These are phyloP conservation scores for Seiridium cupressi DNA, from an alignment of 2,329 filamentous ascomycete genomes.

Conservation along the genomic window DNA sequence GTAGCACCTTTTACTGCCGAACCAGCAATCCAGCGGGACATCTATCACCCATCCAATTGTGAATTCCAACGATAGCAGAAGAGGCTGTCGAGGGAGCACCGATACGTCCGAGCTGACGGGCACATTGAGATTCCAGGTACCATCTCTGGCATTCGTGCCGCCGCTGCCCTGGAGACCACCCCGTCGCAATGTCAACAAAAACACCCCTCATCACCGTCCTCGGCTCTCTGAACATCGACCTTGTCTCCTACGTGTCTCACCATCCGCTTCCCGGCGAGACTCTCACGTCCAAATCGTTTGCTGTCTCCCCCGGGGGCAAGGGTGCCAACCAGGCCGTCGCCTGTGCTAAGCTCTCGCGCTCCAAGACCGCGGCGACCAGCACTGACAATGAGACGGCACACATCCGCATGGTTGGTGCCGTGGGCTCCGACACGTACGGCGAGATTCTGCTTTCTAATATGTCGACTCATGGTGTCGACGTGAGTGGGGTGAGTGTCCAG, in stretches of 20 bases:
- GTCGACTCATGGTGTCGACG: constrained; percentile 59
- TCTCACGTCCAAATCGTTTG: constrained; percentile 74
- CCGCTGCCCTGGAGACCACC: not conserved
- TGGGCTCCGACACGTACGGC: constrained; percentile 69
- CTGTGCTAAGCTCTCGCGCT: constrained; percentile 75
- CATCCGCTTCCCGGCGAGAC: constrained; percentile 86
- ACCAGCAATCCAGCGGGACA: not conserved
- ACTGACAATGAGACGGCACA: constrained; percentile 27
- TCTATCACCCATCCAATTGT: not conserved
- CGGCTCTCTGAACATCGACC: constrained; percentile 92
- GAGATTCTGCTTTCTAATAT: constrained; percentile 58
- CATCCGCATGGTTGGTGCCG: constrained; percentile 72
- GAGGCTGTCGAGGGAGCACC: not conserved
- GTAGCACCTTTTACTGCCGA: not conserved
- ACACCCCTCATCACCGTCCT: constrained; percentile 70
- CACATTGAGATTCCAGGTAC: no score
- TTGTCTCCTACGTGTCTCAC: constrained; percentile 83
- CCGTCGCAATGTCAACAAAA: constrained; percentile 8
- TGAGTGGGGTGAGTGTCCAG: constrained; percentile 45
- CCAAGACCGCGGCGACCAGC: constrained; percentile 29
- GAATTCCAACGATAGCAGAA: no score
- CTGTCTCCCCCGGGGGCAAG: constrained; percentile 84
- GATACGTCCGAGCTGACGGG: not conserved
- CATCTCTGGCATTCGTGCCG: no score
- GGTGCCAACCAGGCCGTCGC: constrained; percentile 95